These are phyloP conservation scores for Camellia granthamiana DNA, from an alignment of 148 eudicot species.

Conservation along the genomic window DNA sequence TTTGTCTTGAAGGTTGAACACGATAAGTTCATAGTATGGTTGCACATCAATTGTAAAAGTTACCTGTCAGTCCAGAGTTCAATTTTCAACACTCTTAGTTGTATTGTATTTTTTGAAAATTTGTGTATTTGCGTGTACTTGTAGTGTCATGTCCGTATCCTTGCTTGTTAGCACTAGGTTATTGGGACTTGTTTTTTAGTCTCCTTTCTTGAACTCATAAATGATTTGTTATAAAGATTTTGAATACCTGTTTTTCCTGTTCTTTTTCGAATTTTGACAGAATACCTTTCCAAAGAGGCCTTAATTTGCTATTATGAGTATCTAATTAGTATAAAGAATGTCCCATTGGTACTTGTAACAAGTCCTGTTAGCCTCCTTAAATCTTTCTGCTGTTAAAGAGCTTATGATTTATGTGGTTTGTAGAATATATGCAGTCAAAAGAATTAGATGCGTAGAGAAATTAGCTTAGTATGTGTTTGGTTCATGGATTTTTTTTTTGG, in stretches of 20 bases:
- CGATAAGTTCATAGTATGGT: background rate
- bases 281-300: background rate
- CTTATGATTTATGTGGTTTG: background rate
- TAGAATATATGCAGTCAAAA: constrained; percentile 14
- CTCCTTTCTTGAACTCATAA: background rate
- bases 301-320: constrained; percentile 1
- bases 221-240: background rate
- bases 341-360: background rate
- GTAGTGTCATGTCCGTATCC: too few species aligned
- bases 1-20: background rate
- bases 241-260: background rate
- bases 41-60: background rate
- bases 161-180: background rate
- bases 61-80: background rate
- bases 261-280: too few species aligned
- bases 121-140: too few species aligned
- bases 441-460: constrained; percentile 8
- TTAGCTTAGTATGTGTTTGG: background rate
- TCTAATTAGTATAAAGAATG: background rate
- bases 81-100: background rate
- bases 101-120: too few species aligned
- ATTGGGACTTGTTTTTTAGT: background rate
- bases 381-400: background rate
- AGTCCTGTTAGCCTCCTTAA: background rate
- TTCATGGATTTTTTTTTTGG: too few species aligned